Percentiles rank a stretch among this genome's conserved stretches.
phyloP scores from a whole-genome alignment of 306 rosid genomes.

The Leucaena leucocephala region DNA sequence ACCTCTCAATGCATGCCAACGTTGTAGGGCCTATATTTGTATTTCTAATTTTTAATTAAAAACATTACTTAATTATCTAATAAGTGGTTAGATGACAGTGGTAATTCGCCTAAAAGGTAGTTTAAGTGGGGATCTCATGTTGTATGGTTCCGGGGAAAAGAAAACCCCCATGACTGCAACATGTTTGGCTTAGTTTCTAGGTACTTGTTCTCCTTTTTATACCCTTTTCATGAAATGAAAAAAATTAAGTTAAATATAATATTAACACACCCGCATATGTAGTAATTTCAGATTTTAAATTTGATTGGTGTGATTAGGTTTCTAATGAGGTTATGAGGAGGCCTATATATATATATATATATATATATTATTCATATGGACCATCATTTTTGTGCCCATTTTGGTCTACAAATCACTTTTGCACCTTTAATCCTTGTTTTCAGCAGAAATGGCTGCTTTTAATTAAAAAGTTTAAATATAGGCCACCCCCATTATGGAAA shows the following conservation, averaged over 20 bases:
- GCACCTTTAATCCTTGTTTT: slow-evolving; percentile 39
- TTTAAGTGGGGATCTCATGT: neutral
- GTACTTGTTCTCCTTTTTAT: neutral
- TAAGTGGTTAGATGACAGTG: neutral
- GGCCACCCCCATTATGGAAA: slow-evolving; percentile 9
- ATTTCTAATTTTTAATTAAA: neutral
- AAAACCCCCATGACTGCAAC: neutral
- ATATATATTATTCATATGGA: neutral
- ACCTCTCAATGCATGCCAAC: neutral
- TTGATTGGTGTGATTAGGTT: neutral
- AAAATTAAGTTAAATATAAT: neutral
- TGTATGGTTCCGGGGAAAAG: neutral
- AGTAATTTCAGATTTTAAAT: slow-evolving; percentile 2
- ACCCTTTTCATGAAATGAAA: neutral
- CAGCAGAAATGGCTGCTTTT: slow-evolving; percentile 33
- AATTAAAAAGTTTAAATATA: neutral
- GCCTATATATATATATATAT: neutral
- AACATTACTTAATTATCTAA: neutral
- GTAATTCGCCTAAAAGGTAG: neutral
- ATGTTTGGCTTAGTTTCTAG: neutral
- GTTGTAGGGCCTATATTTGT: neutral
- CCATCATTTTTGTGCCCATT: slow-evolving; percentile 9
- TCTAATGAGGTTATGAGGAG: neutral
- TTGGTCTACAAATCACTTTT: neutral
- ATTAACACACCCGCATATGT: neutral